Evolutionary conservation across 768 basidiomycete species (phyloP), one percentile per base, ranked within the genome.

Genomic region (Leccinum arenicola): DNA sequence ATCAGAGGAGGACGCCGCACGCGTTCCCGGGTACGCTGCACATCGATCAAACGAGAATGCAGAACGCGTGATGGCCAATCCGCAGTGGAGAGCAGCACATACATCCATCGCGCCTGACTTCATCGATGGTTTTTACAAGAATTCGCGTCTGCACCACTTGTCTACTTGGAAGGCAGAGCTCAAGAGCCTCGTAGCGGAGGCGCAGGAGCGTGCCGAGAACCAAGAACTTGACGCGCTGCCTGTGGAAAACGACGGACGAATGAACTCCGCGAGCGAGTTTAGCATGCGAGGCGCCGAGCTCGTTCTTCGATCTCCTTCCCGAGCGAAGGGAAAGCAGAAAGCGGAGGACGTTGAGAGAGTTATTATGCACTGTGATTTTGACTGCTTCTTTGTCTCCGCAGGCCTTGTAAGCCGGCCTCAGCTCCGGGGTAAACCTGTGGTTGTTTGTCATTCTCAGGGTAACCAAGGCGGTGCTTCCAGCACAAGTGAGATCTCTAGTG

Each of bases 351-450:
- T 78, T 35, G 82, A 85, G 47, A 80, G 81, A 15, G 84, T 91
- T 10, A 89, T 93, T 66, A 91, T 95, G 90, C 93, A 95, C 66
- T 92, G 90, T 64, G 93, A 95, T 71, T 98, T 98, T 63, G 97
- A 99, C 68, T 93, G 88, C 62, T 98, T 98, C 79, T 99, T 99
- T 69, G 95, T 98, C 11, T 87, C 91, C 1, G 96, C 88, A n/a
- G 93, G 94, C 0, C 74, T 95, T 53, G 78, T 91, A 2, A 84
- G 80, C 58, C 79, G 94, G 2, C 92, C 93, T 0, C 83, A 96
- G 59, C 74, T 97, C 49, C 84, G 84, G 55, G 94, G 95, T 1
- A 93, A 90, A 70, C 93, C 97, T 0, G 87, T 89, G 9, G 95
- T 96, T 0, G 97, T 99, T 0, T 99, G 97, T 68, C 97, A 99